phyloP scores from a whole-genome alignment of 768 basidiomycete species.

The Phaeolepiota aurea region DNA sequence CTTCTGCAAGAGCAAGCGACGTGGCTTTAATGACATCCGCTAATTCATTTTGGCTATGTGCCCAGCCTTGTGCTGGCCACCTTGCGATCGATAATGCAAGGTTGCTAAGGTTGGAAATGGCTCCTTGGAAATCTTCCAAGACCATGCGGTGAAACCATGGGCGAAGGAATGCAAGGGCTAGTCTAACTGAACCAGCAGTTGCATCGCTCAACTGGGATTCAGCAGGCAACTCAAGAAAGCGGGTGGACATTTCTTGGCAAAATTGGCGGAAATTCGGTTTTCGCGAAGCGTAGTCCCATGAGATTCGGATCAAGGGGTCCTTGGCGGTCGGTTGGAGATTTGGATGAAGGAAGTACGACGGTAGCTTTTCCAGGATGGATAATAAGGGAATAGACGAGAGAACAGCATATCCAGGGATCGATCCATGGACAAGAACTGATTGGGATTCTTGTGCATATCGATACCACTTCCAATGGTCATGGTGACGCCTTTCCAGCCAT shows the following conservation, averaged over 20 bases:
- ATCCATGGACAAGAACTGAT: slow-evolving; percentile 63
- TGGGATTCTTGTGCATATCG: slow-evolving; percentile 70
- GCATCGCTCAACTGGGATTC: slow-evolving; percentile 58
- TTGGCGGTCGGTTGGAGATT: slow-evolving; percentile 16
- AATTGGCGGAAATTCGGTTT: slow-evolving; percentile 62
- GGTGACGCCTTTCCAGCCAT: slow-evolving; percentile 8
- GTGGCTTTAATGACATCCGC: slow-evolving; percentile 50
- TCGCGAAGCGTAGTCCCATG: slow-evolving; percentile 51
- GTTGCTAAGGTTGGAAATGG: slow-evolving; percentile 23
- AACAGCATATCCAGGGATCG: slow-evolving; percentile 58
- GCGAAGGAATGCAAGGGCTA: slow-evolving; percentile 59
- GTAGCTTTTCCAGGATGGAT: slow-evolving; percentile 55
- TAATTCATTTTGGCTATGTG: slow-evolving; percentile 55
- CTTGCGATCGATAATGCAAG: slow-evolving; percentile 45
- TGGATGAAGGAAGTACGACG: slow-evolving; percentile 54
- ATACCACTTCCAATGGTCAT: slow-evolving; percentile 69
- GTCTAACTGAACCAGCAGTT: slow-evolving; percentile 57
- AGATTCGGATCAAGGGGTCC: slow-evolving; percentile 24
- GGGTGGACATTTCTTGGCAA: slow-evolving; percentile 59
- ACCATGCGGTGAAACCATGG: slow-evolving; percentile 59
- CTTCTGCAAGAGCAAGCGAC: slow-evolving; percentile 54
- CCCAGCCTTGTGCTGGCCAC: slow-evolving; percentile 69
- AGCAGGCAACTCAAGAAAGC: slow-evolving; percentile 45
- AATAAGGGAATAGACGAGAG: slow-evolving; percentile 64
- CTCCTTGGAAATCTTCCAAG: slow-evolving; percentile 23